Percentiles rank a stretch among this genome's conserved stretches.
phyloP scores from a whole-genome alignment of 169 alveolate genomes.

The Babesia ovata region DNA sequence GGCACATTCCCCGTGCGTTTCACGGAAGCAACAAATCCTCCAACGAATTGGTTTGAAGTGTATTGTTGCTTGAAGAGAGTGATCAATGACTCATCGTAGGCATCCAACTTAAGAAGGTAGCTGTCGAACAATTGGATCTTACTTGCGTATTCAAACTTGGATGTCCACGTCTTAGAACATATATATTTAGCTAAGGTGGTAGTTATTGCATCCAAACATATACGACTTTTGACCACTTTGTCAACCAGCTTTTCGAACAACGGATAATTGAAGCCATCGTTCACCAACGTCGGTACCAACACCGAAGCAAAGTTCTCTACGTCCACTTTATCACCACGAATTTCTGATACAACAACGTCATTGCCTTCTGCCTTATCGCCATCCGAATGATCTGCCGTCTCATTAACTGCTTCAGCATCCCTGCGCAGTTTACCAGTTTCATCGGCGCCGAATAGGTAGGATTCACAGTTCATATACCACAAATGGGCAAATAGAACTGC shows the following conservation, averaged over 20 bases:
- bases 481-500: constrained; percentile 12
- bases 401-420: background rate
- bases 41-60: constrained; percentile 19
- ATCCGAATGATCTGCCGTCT: background rate
- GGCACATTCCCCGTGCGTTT: background rate
- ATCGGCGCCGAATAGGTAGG: background rate
- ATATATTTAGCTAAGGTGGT: background rate
- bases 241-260: constrained; percentile 12
- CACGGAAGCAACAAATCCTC: constrained; percentile 9
- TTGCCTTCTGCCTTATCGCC: background rate
- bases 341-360: background rate
- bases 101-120: background rate
- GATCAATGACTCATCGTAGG: background rate
- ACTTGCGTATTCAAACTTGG: background rate
- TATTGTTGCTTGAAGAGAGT: constrained; percentile 7
- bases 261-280: constrained; percentile 1
- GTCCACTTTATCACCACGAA: background rate
- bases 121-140: background rate
- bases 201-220: background rate
- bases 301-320: background rate
- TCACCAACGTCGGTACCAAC: constrained; percentile 8
- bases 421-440: background rate
- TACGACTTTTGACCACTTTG: background rate
- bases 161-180: background rate
- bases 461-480: constrained; percentile 25